A percentile compares a stretch with the other conserved stretches of the same genome.
Evolutionary conservation across 106 monocot genomes (phyloP).

Genomic region (Dendrobium huoshanense): DNA sequence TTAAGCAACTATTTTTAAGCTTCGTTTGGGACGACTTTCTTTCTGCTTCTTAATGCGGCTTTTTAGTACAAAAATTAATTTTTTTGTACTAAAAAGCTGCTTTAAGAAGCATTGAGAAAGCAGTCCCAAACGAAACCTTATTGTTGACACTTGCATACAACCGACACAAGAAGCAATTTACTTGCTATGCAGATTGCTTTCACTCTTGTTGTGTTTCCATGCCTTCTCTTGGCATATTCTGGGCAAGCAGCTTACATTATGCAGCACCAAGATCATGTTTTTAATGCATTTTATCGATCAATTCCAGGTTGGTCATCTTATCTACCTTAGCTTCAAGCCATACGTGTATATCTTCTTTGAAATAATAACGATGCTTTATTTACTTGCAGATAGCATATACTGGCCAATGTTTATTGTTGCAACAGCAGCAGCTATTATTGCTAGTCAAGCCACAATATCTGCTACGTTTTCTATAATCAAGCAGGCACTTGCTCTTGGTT

Average conservation of each 20-base stretch:
- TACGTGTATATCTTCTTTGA: too few species aligned
- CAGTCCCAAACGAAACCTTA: too few species aligned
- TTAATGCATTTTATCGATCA: constrained; percentile 72
- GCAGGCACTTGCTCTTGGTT: constrained; percentile 82
- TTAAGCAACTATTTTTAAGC: background rate
- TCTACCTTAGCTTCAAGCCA: too few species aligned
- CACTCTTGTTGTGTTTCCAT: constrained; percentile 68
- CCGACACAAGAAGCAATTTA: too few species aligned
- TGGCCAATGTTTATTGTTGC: constrained; percentile 89
- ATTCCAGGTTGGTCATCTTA: constrained; percentile 31
- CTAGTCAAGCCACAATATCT: constrained; percentile 92
- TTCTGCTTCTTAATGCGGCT: too few species aligned
- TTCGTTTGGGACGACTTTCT: too few species aligned
- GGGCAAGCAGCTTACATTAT: constrained; percentile 94
- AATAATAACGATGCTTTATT: too few species aligned
- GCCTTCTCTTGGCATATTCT: constrained; percentile 65
- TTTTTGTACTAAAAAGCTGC: too few species aligned
- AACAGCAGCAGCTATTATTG: constrained; percentile 76
- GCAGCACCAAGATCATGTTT: constrained; percentile 43
- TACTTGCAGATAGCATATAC: constrained; percentile 30
- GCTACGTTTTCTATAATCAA: constrained; percentile 92
- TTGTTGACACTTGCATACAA: too few species aligned
- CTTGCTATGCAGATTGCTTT: constrained; percentile 45
- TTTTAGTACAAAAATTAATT: too few species aligned
- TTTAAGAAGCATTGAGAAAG: too few species aligned